Percentiles rank a stretch among this genome's conserved stretches.
phyloP scores from a whole-genome alignment of 768 basidiomycete genomes.

The Boletus huronensis region DNA sequence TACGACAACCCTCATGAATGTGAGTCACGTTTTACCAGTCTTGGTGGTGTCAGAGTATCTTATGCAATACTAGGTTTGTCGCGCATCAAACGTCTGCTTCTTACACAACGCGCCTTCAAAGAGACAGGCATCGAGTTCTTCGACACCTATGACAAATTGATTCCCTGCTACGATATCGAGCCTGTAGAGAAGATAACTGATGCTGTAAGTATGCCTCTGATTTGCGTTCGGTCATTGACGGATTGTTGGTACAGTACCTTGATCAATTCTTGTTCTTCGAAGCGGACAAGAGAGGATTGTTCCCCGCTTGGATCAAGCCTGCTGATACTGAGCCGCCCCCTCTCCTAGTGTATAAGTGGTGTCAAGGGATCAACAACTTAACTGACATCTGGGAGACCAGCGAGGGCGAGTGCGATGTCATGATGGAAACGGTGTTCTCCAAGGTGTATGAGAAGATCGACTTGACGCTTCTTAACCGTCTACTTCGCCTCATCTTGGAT shows the following conservation, averaged over 20 bases:
- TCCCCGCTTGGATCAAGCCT: constrained; percentile 99
- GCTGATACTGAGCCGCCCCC: constrained; percentile 97
- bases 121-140: constrained; percentile 97
- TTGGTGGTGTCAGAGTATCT: not conserved
- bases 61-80: constrained; percentile 58
- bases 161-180: constrained; percentile 98
- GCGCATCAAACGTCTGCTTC: constrained; percentile 93
- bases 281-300: constrained; percentile 95
- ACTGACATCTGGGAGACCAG: constrained; percentile 98
- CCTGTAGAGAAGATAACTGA: constrained; percentile 99
- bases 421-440: constrained; percentile 98
- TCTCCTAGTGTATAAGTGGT: constrained; percentile 98
- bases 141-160: constrained; percentile 97
- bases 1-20: constrained; percentile 99
- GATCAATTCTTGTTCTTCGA: constrained; percentile 99
- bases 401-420: constrained; percentile 95
- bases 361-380: constrained; percentile 98
- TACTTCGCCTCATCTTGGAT: constrained; percentile 93
- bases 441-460: constrained; percentile 99
- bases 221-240: constrained; percentile 6
- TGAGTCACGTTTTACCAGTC: constrained; percentile 27
- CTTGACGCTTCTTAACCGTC: constrained; percentile 89
- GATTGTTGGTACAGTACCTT: constrained; percentile 56
- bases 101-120: constrained; percentile 98
- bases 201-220: constrained; percentile 53